Evolutionary conservation across 306 rosid species (phyloP).

Genomic region (Carpinus viminea): DNA sequence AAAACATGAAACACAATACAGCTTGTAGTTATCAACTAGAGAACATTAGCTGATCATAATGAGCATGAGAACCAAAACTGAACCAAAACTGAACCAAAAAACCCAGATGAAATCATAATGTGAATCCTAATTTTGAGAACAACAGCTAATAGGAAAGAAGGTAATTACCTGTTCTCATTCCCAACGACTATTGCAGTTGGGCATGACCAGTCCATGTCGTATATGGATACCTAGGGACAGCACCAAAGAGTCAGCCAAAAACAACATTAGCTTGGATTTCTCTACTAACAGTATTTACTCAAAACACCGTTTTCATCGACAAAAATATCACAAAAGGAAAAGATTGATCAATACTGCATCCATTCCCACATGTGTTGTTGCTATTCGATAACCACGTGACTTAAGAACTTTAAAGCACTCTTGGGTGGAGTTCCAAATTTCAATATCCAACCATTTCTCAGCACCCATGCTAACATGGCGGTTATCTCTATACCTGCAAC

Average conservation of each 20-base stretch:
- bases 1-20: too few species aligned
- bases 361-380: conserved; percentile 83
- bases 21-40: neutral
- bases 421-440: conserved; percentile 72
- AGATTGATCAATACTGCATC: conserved; percentile 56
- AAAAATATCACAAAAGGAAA: neutral
- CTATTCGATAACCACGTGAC: conserved; percentile 85
- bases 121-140: neutral
- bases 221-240: conserved; percentile 62
- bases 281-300: neutral
- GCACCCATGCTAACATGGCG: conserved; percentile 99
- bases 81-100: too few species aligned
- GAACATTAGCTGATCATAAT: too few species aligned
- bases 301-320: neutral
- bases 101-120: conserved; percentile 5
- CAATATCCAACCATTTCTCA: conserved; percentile 99
- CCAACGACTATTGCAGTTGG: conserved; percentile 93
- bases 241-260: conserved; percentile 30
- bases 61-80: too few species aligned
- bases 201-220: conserved; percentile 85
- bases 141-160: conserved; percentile 11
- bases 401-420: conserved; percentile 73
- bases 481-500: conserved; percentile 81
- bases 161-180: conserved; percentile 75
- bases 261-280: neutral